Evolutionary conservation across 2,329 filamentous ascomycete species (phyloP).

Genomic region (Ascosphaera apis): DNA sequence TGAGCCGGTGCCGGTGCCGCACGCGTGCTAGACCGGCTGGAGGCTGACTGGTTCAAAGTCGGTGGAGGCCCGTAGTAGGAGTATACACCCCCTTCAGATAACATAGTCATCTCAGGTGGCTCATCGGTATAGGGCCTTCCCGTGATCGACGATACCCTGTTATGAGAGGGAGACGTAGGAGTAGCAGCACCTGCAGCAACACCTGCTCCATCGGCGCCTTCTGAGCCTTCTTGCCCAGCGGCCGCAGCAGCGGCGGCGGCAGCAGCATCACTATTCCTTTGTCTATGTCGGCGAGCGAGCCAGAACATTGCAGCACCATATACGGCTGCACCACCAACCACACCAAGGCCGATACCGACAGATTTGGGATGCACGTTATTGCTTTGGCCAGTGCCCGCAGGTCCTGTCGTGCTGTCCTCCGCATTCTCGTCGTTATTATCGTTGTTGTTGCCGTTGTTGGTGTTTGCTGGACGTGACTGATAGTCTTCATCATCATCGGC

Average conservation of each 20-base stretch:
- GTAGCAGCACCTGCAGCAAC: not conserved
- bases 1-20: constrained; percentile 13
- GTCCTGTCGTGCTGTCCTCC: constrained; percentile 18
- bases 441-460: constrained; percentile 18
- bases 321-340: constrained; percentile 55
- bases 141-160: not conserved
- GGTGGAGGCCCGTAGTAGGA: not conserved
- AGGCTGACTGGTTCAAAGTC: not conserved
- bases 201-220: not conserved
- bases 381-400: constrained; percentile 24
- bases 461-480: constrained; percentile 12
- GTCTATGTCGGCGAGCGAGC: constrained; percentile 72
- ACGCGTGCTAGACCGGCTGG: constrained; percentile 35
- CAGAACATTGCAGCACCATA: constrained; percentile 92
- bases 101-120: not conserved
- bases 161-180: not conserved
- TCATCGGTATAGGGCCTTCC: not conserved
- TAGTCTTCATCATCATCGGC: constrained; percentile 15
- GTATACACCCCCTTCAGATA: not conserved
- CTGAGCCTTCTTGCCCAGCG: not conserved
- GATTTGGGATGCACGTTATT: constrained; percentile 22
- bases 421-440: constrained; percentile 12
- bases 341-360: constrained; percentile 50
- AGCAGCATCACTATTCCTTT: constrained; percentile 26
- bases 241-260: not conserved